Evolutionary conservation across 768 basidiomycete genomes (phyloP).

Genomic region (Cystobasidium ongulense): DNA sequence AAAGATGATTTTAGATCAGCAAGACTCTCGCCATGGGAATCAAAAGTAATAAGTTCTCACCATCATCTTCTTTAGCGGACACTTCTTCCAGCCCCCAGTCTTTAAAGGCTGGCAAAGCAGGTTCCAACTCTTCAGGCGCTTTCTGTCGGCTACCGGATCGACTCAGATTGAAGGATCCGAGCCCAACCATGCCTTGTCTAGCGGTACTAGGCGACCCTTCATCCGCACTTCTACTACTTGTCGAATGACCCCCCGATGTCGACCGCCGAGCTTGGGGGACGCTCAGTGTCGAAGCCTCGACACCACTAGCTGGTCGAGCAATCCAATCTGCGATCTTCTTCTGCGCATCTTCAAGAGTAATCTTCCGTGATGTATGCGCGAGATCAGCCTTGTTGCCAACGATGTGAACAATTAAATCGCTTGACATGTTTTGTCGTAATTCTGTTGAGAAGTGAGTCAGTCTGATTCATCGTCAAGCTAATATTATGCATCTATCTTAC

Average conservation of each 20-base stretch:
- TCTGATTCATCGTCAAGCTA: neutral
- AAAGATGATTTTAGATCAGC: constrained; percentile 28
- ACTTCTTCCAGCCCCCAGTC: constrained; percentile 85
- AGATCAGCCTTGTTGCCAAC: constrained; percentile 68
- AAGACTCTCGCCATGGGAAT: constrained; percentile 12
- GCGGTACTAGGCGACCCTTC: neutral
- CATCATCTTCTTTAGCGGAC: constrained; percentile 77
- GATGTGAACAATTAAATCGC: constrained; percentile 82
- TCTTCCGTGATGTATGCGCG: constrained; percentile 32
- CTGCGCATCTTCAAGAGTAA: constrained; percentile 63
- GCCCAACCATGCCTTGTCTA: neutral
- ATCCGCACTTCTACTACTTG: neutral
- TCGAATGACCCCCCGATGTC: neutral
- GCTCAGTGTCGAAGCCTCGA: constrained; percentile 45
- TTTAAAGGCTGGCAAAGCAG: constrained; percentile 67
- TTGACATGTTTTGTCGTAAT: constrained; percentile 42
- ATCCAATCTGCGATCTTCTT: constrained; percentile 79
- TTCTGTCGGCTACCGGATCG: constrained; percentile 30
- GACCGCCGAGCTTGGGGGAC: constrained; percentile 13
- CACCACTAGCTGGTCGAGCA: constrained; percentile 45
- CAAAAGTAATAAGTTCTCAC: constrained; percentile 48
- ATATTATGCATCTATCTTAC: constrained; percentile 46
- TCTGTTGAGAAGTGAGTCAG: constrained; percentile 36
- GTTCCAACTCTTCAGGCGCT: constrained; percentile 45
- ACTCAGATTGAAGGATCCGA: neutral